Percentiles rank a stretch among this genome's conserved stretches.
These are phyloP conservation scores for Lumnitzera racemosa DNA, from an alignment of 345 rosid species.

Conservation along the genomic window DNA sequence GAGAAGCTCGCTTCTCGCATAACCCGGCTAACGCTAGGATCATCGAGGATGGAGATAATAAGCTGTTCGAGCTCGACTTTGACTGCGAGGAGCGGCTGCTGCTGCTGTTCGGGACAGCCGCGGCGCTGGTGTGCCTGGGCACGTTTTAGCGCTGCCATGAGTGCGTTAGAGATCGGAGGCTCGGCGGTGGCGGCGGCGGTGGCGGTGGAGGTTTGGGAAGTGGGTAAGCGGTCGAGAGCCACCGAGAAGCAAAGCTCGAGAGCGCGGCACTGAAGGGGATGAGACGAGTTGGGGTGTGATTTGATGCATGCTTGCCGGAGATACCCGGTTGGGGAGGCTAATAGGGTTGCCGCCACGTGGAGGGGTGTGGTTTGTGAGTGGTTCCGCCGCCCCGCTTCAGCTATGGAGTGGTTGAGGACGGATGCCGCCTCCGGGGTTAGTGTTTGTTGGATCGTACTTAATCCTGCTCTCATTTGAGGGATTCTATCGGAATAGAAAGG, in stretches of 20 bases:
- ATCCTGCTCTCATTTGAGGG: conserved; percentile 83
- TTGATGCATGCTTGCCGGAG: conserved; percentile 97
- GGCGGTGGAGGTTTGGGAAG: conserved; percentile 35
- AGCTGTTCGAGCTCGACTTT: conserved; percentile 98
- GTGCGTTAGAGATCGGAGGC: conserved; percentile 91
- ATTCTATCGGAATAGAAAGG: background rate
- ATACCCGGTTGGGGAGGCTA: conserved; percentile 72
- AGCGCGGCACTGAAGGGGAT: conserved; percentile 98
- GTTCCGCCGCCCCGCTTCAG: conserved; percentile 84
- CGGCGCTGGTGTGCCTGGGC: conserved; percentile 99
- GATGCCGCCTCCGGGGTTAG: conserved; percentile 93
- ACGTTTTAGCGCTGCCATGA: conserved; percentile 94
- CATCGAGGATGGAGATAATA: conserved; percentile 91
- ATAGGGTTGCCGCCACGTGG: conserved; percentile 90
- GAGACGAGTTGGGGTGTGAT: conserved; percentile 95
- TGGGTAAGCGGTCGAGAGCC: conserved; percentile 90
- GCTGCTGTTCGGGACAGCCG: conserved; percentile 98
- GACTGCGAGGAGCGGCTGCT: conserved; percentile 88
- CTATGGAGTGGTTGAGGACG: conserved; percentile 77
- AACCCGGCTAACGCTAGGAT: conserved; percentile 93
- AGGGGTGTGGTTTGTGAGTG: conserved; percentile 96
- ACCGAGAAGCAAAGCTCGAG: conserved; percentile 98
- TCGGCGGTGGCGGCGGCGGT: conserved; percentile 41
- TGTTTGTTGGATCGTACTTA: conserved; percentile 95
- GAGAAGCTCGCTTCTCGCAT: conserved; percentile 99